These are phyloP conservation scores for Cladosporium velox DNA, from an alignment of 2,329 filamentous ascomycete genomes.

Conservation along the genomic window DNA sequence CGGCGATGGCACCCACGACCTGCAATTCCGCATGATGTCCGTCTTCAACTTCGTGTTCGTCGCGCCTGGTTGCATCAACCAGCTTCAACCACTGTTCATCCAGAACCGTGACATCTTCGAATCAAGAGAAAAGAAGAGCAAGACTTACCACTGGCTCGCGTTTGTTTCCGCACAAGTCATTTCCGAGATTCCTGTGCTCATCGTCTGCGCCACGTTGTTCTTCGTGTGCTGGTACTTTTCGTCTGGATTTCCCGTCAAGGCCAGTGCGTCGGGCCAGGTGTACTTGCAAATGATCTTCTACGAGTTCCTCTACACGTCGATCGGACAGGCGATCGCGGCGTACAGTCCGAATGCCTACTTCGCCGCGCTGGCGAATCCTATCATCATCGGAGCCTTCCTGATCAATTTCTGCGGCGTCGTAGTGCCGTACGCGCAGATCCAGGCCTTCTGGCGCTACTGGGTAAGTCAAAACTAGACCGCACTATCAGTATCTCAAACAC, in stretches of 20 bases:
- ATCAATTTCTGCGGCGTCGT: constrained; percentile 40
- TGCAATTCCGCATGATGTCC: constrained; percentile 40
- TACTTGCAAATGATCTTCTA: constrained; percentile 49
- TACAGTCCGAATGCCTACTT: constrained; percentile 48
- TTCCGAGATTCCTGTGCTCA: constrained; percentile 68
- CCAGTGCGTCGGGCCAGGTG: constrained; percentile 50
- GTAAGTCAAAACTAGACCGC: background rate
- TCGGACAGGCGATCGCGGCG: constrained; percentile 60
- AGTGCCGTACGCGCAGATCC: constrained; percentile 38
- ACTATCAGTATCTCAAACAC: background rate
- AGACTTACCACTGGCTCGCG: constrained; percentile 72
- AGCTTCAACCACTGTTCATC: constrained; percentile 62
- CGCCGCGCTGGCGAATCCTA: constrained; percentile 49
- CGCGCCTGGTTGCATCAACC: constrained; percentile 53
- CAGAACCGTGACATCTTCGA: constrained; percentile 62
- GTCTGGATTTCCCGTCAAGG: constrained; percentile 44
- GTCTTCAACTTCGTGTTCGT: constrained; percentile 41
- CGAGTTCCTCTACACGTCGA: constrained; percentile 21
- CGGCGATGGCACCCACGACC: constrained; percentile 35
- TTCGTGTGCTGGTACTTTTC: constrained; percentile 40
- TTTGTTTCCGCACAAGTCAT: constrained; percentile 71
- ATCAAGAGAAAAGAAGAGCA: constrained; percentile 62
- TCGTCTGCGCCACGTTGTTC: constrained; percentile 57
- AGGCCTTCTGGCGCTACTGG: constrained; percentile 43
- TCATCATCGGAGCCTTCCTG: constrained; percentile 33